Percentiles rank a stretch among this genome's conserved stretches.
Evolutionary conservation across 371 early-diverging fungal species (phyloP).

Genomic region (Sporodiniella umbellata): DNA sequence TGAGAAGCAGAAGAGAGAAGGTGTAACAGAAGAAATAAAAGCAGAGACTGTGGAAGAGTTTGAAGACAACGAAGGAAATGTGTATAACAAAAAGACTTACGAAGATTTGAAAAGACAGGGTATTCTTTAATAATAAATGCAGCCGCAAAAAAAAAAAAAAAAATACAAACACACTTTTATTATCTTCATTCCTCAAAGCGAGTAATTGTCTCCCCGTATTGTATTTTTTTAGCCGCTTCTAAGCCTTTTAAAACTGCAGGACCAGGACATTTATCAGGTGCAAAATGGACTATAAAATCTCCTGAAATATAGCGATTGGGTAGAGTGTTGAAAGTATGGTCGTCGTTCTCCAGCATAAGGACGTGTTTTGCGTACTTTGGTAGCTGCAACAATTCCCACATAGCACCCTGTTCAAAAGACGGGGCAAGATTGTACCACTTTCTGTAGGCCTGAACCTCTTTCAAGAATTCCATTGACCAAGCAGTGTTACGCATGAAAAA

Average conservation of each 20-base stretch:
- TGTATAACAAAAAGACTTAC: slow-evolving; percentile 97
- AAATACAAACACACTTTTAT: background rate
- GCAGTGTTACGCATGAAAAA: slow-evolving; percentile 60
- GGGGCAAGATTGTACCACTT: slow-evolving; percentile 46
- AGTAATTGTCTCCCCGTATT: slow-evolving; percentile 27
- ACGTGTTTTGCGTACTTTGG: slow-evolving; percentile 27
- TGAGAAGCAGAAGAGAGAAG: slow-evolving; percentile 75
- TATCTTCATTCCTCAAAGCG: slow-evolving; percentile 12
- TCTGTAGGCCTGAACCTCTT: slow-evolving; percentile 43
- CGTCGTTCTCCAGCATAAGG: slow-evolving; percentile 48
- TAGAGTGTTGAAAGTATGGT: slow-evolving; percentile 63
- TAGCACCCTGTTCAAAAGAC: slow-evolving; percentile 62
- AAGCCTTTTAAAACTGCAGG: slow-evolving; percentile 53
- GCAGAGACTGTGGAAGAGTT: slow-evolving; percentile 90
- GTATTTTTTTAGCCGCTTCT: slow-evolving; percentile 25
- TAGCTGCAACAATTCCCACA: slow-evolving; percentile 54
- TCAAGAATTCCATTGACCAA: slow-evolving; percentile 54
- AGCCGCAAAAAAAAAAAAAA: background rate
- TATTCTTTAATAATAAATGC: slow-evolving; percentile 57
- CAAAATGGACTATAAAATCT: slow-evolving; percentile 65
- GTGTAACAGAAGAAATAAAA: slow-evolving; percentile 60
- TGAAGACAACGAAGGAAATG: slow-evolving; percentile 96
- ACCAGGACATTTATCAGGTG: slow-evolving; percentile 61
- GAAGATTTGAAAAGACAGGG: slow-evolving; percentile 93
- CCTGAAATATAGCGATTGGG: slow-evolving; percentile 48